Evolutionary conservation across 2,329 filamentous ascomycete genomes (phyloP).

Genomic region (Colletotrichum sidae): DNA sequence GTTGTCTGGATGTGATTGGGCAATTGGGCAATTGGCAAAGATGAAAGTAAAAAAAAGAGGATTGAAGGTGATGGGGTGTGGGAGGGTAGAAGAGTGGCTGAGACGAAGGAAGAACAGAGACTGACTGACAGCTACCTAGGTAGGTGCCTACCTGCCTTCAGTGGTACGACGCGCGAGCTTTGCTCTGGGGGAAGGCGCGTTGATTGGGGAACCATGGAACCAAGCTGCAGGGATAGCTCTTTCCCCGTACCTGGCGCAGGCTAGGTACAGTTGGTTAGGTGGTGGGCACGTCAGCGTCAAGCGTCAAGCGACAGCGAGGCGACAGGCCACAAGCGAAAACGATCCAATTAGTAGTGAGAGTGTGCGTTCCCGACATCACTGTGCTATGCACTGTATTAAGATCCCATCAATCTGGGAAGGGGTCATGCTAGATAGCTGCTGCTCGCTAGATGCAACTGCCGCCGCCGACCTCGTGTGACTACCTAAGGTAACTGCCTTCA

Average conservation of each 20-base stretch:
- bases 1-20: neutral
- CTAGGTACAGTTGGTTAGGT: too few species aligned
- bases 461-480: neutral
- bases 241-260: conserved; percentile 13
- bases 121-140: neutral
- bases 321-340: neutral
- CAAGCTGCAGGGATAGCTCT: conserved; percentile 35
- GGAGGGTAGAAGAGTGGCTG: conserved; percentile 5
- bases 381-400: conserved; percentile 30
- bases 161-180: conserved; percentile 37
- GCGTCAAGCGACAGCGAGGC: too few species aligned
- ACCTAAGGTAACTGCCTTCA: neutral
- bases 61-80: conserved; percentile 3
- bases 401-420: conserved; percentile 16
- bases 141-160: conserved; percentile 9
- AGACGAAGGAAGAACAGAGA: conserved; percentile 14
- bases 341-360: conserved; percentile 22
- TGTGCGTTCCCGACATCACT: conserved; percentile 7
- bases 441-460: conserved; percentile 12
- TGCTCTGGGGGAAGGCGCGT: conserved; percentile 31
- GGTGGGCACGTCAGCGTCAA: too few species aligned
- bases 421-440: neutral
- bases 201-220: conserved; percentile 39
- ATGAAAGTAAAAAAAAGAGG: neutral
- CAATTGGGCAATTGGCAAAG: conserved; percentile 2